These are phyloP conservation scores for Scedosporium minutisporum DNA, from an alignment of 2,329 filamentous ascomycete species.

Conservation along the genomic window DNA sequence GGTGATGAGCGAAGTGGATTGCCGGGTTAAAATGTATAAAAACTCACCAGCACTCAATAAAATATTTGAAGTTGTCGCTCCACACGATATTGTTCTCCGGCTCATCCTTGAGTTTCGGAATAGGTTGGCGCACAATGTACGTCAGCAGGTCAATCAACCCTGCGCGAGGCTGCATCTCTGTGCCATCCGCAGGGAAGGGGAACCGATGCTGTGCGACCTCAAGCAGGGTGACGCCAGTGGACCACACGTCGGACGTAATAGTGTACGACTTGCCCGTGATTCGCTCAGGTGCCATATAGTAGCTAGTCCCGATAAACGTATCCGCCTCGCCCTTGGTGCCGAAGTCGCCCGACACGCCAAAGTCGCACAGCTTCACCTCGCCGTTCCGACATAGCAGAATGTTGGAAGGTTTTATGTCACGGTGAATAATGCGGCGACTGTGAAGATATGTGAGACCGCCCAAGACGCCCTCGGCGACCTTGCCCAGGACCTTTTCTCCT, in stretches of 20 bases:
- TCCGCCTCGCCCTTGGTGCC: constrained; percentile 98
- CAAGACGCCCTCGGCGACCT: constrained; percentile 90
- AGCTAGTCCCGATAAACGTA: constrained; percentile 96
- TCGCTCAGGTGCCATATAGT: constrained; percentile 98
- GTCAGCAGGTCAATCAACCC: constrained; percentile 91
- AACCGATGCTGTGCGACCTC: constrained; percentile 99
- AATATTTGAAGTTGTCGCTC: constrained; percentile 98
- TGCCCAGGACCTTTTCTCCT: constrained; percentile 93
- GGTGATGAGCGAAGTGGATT: constrained; percentile 22
- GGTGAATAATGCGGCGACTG: constrained; percentile 92
- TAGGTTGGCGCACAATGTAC: constrained; percentile 92
- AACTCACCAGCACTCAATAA: constrained; percentile 96
- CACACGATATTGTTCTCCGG: constrained; percentile 81
- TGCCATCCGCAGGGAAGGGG: constrained; percentile 93
- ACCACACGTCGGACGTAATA: constrained; percentile 98
- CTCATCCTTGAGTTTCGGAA: constrained; percentile 93
- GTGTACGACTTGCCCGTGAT: constrained; percentile 98
- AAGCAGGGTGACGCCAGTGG: constrained; percentile 88
- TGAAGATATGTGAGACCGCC: constrained; percentile 92
- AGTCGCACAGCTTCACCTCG: constrained; percentile 96
- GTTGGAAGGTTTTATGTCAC: constrained; percentile 97
- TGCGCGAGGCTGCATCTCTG: constrained; percentile 86
- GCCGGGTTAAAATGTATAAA: neutral
- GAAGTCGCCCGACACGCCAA: constrained; percentile 94
- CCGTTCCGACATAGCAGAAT: constrained; percentile 88